These are phyloP conservation scores for Thelonectria blattea DNA, from an alignment of 2,329 filamentous ascomycete species.

Conservation along the genomic window DNA sequence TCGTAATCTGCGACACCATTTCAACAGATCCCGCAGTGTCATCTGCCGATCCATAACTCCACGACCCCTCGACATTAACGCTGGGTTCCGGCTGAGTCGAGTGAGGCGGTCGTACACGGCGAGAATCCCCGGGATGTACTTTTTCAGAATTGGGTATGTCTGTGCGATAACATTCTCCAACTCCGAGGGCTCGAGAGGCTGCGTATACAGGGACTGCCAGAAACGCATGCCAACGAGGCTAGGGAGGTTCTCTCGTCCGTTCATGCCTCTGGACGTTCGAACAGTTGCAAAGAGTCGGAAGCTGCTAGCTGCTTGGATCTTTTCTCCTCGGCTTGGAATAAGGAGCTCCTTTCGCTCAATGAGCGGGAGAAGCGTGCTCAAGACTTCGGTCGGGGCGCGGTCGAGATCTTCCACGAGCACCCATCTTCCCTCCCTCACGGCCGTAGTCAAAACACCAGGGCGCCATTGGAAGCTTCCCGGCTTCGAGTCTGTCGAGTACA, in stretches of 20 bases:
- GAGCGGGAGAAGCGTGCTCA: constrained; percentile 89
- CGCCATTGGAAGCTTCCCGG: constrained; percentile 93
- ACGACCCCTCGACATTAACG: constrained; percentile 42
- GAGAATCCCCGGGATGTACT: constrained; percentile 65
- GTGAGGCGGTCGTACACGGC: constrained; percentile 63
- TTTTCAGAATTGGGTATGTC: constrained; percentile 72
- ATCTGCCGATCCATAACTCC: constrained; percentile 60
- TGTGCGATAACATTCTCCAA: constrained; percentile 74
- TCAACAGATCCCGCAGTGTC: constrained; percentile 81
- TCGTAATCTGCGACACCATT: constrained; percentile 83
- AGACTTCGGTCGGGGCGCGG: constrained; percentile 90
- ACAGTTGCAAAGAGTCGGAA: constrained; percentile 95
- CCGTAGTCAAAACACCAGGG: constrained; percentile 89
- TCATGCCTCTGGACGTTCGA: constrained; percentile 73
- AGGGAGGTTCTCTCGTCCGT: constrained; percentile 70
- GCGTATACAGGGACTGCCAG: constrained; percentile 80
- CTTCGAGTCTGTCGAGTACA: constrained; percentile 88
- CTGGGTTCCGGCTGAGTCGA: constrained; percentile 54
- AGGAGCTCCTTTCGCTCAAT: constrained; percentile 92
- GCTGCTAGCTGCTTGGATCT: constrained; percentile 78
- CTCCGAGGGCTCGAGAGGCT: constrained; percentile 70
- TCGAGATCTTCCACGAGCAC: constrained; percentile 97
- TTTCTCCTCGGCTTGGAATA: constrained; percentile 88
- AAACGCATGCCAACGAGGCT: constrained; percentile 83
- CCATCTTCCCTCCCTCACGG: constrained; percentile 93